A percentile compares a stretch with the other conserved stretches of the same genome.
phyloP scores from a whole-genome alignment of 2,329 filamentous ascomycete genomes.

The Seiridium unicorne region DNA sequence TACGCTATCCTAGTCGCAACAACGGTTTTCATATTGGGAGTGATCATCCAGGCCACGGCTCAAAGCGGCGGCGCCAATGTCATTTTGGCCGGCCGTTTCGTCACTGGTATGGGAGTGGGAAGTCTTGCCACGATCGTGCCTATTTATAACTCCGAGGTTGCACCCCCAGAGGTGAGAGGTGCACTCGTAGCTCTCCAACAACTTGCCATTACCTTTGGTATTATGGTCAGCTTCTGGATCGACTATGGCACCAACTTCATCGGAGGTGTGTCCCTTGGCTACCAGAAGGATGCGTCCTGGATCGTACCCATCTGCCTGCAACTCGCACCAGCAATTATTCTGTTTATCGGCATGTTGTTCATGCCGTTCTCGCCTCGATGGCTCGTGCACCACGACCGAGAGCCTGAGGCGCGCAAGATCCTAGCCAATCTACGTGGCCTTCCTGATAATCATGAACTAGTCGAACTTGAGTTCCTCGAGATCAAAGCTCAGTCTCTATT shows the following conservation, averaged over 20 bases:
- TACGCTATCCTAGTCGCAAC: slow-evolving; percentile 67
- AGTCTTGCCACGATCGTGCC: slow-evolving; percentile 67
- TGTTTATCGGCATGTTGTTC: slow-evolving; percentile 71
- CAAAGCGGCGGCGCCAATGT: slow-evolving; percentile 52
- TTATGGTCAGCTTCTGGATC: slow-evolving; percentile 65
- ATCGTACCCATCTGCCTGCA: slow-evolving; percentile 71
- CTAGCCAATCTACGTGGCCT: slow-evolving; percentile 65
- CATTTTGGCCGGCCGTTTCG: slow-evolving; percentile 70
- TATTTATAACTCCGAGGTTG: slow-evolving; percentile 46
- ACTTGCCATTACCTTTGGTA: slow-evolving; percentile 56
- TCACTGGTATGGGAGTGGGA: slow-evolving; percentile 72
- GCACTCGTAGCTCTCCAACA: slow-evolving; percentile 47
- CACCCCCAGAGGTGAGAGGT: slow-evolving; percentile 39
- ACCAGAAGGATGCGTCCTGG: slow-evolving; percentile 70
- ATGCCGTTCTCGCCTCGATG: slow-evolving; percentile 80
- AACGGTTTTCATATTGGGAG: slow-evolving; percentile 67
- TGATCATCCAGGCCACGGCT: slow-evolving; percentile 65
- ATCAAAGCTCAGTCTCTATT: slow-evolving; percentile 79
- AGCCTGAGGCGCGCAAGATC: slow-evolving; percentile 63
- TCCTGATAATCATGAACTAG: slow-evolving; percentile 60
- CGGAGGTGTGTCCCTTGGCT: slow-evolving; percentile 43
- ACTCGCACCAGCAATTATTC: slow-evolving; percentile 62
- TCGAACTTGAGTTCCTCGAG: slow-evolving; percentile 77
- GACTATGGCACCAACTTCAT: slow-evolving; percentile 67
- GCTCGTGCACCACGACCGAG: slow-evolving; percentile 63